phyloP scores from a whole-genome alignment of 345 rosid species.

The Lenwebbia sp. region DNA sequence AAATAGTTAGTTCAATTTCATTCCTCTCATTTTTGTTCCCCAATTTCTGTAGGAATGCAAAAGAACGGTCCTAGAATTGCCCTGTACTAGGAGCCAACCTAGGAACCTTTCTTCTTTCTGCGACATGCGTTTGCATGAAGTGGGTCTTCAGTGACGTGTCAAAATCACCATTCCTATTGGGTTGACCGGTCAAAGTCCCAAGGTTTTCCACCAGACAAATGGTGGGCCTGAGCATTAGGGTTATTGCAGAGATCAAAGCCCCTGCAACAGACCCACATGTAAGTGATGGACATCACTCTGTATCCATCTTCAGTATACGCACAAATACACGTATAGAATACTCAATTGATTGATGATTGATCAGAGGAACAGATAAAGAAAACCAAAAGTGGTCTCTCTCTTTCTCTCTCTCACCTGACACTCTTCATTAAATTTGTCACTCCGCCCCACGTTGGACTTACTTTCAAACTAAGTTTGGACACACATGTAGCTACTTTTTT shows the following conservation, averaged over 20 bases:
- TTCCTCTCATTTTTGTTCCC: background rate
- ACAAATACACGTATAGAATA: background rate
- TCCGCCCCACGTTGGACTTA: background rate
- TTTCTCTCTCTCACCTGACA: background rate
- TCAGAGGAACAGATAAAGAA: background rate
- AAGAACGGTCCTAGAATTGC: background rate
- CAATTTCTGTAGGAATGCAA: background rate
- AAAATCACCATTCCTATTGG: background rate
- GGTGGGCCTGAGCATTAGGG: background rate
- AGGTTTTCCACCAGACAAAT: background rate
- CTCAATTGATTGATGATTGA: background rate
- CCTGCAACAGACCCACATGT: background rate
- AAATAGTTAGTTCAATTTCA: background rate
- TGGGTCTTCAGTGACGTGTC: background rate
- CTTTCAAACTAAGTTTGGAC: background rate
- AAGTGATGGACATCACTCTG: background rate
- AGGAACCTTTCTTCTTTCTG: background rate
- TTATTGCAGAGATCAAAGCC: background rate
- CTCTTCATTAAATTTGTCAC: background rate
- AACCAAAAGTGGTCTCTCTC: background rate
- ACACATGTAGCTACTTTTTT: background rate
- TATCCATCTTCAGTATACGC: background rate
- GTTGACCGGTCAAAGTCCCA: background rate
- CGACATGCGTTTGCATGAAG: background rate
- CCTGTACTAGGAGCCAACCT: background rate